These are phyloP conservation scores for Penicillium egyptiacum DNA, from an alignment of 495 filamentous ascomycete genomes.

Conservation along the genomic window DNA sequence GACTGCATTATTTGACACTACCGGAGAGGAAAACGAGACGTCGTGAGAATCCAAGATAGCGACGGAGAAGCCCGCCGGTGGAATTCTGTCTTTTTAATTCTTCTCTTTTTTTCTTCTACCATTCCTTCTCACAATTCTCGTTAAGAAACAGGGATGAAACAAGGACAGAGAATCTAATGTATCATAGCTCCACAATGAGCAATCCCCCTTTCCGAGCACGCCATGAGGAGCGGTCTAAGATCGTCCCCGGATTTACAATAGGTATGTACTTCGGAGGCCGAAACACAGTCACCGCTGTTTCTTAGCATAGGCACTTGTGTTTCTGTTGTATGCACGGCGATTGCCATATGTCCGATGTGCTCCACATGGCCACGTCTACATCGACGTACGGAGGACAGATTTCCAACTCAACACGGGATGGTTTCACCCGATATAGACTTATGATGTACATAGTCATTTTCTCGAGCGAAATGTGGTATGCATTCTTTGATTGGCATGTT, in stretches of 20 bases:
- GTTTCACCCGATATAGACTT: conserved; percentile 26
- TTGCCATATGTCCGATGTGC: background rate
- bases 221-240: conserved; percentile 22
- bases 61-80: background rate
- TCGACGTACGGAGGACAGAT: background rate
- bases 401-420: conserved; percentile 11
- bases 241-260: conserved; percentile 17
- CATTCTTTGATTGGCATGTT: conserved; percentile 11
- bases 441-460: background rate
- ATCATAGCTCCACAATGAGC: conserved; percentile 24
- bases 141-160: background rate
- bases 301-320: background rate
- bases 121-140: background rate
- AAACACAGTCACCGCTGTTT: conserved; percentile 18
- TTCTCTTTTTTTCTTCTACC: background rate
- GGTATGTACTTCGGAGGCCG: conserved; percentile 6
- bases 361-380: conserved; percentile 16
- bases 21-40: background rate
- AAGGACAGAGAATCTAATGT: background rate
- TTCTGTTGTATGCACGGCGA: background rate
- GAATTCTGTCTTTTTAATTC: background rate
- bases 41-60: background rate
- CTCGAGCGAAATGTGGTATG: background rate
- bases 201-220: conserved; percentile 36
- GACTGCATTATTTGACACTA: background rate